phyloP scores from a whole-genome alignment of 139 green algal species.

The Marvania coccoides region DNA sequence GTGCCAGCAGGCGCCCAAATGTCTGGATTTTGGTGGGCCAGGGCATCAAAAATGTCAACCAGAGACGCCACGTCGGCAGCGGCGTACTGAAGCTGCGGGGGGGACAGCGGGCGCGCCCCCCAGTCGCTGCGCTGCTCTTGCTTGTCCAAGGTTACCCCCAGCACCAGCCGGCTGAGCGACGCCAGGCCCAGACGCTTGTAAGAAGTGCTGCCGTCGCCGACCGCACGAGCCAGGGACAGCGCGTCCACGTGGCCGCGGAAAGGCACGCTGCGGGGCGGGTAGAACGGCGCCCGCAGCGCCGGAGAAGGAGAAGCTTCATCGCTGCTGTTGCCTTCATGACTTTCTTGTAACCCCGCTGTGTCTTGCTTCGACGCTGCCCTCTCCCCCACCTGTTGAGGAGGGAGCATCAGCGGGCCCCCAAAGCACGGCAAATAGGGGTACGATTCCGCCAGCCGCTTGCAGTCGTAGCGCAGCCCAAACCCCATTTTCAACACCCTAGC shows the following conservation, averaged over 20 bases:
- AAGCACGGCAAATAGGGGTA: constrained; percentile 32
- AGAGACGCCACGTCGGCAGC: constrained; percentile 21
- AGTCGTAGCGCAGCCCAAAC: constrained; percentile 20
- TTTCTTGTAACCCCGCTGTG: not conserved
- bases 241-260: constrained; percentile 21
- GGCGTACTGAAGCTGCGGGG: constrained; percentile 22
- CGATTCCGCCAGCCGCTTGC: constrained; percentile 15
- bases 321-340: not conserved
- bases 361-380: not conserved
- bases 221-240: constrained; percentile 9
- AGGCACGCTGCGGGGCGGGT: not conserved
- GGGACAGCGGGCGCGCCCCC: constrained; percentile 15
- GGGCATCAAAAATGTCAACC: constrained; percentile 16
- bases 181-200: constrained; percentile 17
- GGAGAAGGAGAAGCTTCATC: not conserved
- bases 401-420: not conserved
- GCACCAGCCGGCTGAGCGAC: not conserved
- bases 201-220: not conserved
- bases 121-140: constrained; percentile 27
- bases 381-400: too few relatives aligned
- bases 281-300: not conserved
- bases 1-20: not conserved
- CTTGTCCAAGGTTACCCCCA: constrained; percentile 26
- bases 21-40: not conserved
- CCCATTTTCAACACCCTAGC: constrained; percentile 17